phyloP scores from a whole-genome alignment of 2,329 filamentous ascomycete species.

The Aspergillus versicolor region DNA sequence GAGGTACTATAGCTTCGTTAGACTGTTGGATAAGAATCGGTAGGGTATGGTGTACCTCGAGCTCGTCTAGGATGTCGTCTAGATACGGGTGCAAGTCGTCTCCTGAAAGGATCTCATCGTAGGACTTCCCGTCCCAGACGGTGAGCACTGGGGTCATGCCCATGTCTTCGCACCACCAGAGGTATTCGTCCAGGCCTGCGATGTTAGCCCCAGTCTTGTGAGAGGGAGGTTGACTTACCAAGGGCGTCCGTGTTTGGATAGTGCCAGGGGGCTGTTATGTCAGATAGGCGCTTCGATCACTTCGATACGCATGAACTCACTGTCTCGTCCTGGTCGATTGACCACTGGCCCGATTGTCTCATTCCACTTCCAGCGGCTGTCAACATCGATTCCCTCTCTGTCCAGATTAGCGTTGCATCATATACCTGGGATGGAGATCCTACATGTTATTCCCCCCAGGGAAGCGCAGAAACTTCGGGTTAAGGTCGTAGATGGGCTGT shows the following conservation, averaged over 20 bases:
- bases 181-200: constrained; percentile 53
- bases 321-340: constrained; percentile 54
- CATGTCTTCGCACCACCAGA: constrained; percentile 62
- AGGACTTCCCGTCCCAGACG: constrained; percentile 58
- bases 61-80: constrained; percentile 60
- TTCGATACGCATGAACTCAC: constrained; percentile 4
- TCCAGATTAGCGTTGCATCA: neutral
- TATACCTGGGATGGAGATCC: neutral
- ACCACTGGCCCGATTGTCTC: constrained; percentile 42
- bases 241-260: constrained; percentile 64
- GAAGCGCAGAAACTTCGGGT: constrained; percentile 61
- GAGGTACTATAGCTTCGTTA: constrained; percentile 46
- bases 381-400: constrained; percentile 29
- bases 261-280: constrained; percentile 48
- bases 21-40: no score
- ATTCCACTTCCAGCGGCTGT: constrained; percentile 42
- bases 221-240: constrained; percentile 36
- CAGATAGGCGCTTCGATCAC: neutral
- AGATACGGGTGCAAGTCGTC: constrained; percentile 57
- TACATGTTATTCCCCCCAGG: constrained; percentile 65
- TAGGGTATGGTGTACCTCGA: constrained; percentile 44
- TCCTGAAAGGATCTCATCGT: constrained; percentile 49
- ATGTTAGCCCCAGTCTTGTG: no score
- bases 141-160: constrained; percentile 56
- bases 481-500: constrained; percentile 52